Percentiles rank a stretch among this genome's conserved stretches.
Conservation (phyloP, 1,139 yeast species). For the Geotrichum fermentans region DNA sequence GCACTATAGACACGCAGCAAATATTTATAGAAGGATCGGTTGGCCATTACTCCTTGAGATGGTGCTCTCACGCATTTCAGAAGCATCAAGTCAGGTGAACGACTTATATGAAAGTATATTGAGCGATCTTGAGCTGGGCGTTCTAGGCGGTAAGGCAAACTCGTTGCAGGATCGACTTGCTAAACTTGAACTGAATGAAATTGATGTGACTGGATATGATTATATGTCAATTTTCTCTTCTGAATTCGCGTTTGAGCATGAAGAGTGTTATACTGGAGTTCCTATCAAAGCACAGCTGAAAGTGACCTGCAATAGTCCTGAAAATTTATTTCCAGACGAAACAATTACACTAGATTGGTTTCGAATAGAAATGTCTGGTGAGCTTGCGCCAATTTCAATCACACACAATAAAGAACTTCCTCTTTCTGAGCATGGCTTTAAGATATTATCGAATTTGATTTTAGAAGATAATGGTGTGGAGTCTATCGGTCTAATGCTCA, state of each 20-base stretch:
- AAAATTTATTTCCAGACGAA: not conserved
- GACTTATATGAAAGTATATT: slow-evolving; percentile 14
- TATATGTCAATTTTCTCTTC: slow-evolving; percentile 20
- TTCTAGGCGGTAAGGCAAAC: not conserved
- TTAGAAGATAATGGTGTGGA: slow-evolving; percentile 11
- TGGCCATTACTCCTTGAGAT: slow-evolving; percentile 27
- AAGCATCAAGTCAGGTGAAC: slow-evolving; percentile 22
- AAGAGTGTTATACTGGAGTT: slow-evolving; percentile 27
- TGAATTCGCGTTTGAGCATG: slow-evolving; percentile 26
- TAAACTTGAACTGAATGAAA: not conserved
- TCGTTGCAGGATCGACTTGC: not conserved
- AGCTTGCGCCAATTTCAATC: slow-evolving; percentile 22
- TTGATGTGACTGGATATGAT: slow-evolving; percentile 1
- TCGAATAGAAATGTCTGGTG: slow-evolving; percentile 22
- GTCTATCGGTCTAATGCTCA: slow-evolving; percentile 3
- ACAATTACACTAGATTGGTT: slow-evolving; percentile 17
- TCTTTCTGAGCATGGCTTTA: not conserved
- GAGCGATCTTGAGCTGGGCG: slow-evolving; percentile 25
- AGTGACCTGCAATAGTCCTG: slow-evolving; percentile 20
- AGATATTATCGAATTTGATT: not conserved
- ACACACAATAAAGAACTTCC: slow-evolving; percentile 22
- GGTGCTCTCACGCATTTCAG: slow-evolving; percentile 23
- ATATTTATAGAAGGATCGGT: slow-evolving; percentile 28
- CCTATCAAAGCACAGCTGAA: slow-evolving; percentile 26
- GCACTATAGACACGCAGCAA: slow-evolving; percentile 28